Percentiles rank a stretch among this genome's conserved stretches.
Conservation (phyloP, 352 stramenopile genomes). For the Pythium graminicola region DNA sequence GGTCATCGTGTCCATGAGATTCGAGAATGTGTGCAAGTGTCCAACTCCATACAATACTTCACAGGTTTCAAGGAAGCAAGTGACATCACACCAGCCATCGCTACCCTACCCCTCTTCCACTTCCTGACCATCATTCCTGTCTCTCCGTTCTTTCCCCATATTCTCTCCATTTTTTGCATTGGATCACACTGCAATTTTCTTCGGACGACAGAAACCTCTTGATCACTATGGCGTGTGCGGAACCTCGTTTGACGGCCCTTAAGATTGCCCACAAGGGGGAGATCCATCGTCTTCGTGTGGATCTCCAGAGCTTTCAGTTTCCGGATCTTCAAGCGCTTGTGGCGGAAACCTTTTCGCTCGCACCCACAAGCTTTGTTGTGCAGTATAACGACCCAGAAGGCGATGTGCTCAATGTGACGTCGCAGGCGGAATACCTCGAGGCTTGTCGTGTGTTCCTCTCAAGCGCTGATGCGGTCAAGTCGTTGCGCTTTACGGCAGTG, state of each 20-base stretch:
- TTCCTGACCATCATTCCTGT: conserved; percentile 10
- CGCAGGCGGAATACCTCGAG: conserved; percentile 58
- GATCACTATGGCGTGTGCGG: conserved; percentile 28
- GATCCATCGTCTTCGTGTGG: conserved; percentile 70
- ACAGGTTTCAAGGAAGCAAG: no score
- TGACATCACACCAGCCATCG: background rate
- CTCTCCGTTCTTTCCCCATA: conserved; percentile 6
- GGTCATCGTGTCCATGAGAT: conserved; percentile 1
- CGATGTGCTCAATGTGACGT: conserved; percentile 65
- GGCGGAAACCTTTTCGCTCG: conserved; percentile 49
- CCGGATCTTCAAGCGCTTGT: conserved; percentile 49
- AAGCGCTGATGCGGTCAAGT: conserved; percentile 29
- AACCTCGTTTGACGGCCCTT: conserved; percentile 44
- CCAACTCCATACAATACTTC: background rate
- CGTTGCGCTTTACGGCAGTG: conserved; percentile 65
- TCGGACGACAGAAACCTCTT: background rate
- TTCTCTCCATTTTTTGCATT: conserved; percentile 2
- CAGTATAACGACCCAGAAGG: conserved; percentile 80
- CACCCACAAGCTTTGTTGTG: conserved; percentile 44
- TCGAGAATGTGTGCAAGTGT: background rate
- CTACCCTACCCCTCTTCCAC: background rate
- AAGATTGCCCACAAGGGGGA: conserved; percentile 83
- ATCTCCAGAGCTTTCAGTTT: conserved; percentile 48
- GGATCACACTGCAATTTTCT: conserved; percentile 1
- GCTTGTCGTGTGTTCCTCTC: conserved; percentile 52